Evolutionary conservation across 768 basidiomycete genomes (phyloP), one percentile per base, ranked within the genome.

Genomic region (Lactarius deliciosus): DNA sequence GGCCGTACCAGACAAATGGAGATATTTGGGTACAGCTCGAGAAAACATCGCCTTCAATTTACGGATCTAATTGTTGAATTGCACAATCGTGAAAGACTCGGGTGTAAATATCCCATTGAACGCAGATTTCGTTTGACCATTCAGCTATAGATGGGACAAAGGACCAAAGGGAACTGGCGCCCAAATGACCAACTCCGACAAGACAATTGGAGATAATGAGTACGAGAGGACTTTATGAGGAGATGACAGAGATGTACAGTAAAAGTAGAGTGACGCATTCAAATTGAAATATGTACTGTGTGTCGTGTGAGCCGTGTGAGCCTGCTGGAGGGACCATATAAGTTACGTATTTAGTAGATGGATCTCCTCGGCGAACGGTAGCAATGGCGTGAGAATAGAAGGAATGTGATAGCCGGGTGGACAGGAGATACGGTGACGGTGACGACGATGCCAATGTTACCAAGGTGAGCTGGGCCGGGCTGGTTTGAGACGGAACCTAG

Each of bases 251-350:
- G 30, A 34, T 36, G 22, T n/a, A 11, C 45, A 11, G 45, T 47
- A 47, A 47, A 34, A 34, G 38, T 15, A 56, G 32, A 62, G 60
- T 30, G n/a, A 40, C 43, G 16, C 45, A 62, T 36, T 18, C 2
- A 68, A 73, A 77, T 65, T 34, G 34, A 34, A 34, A 34, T 34
- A 73, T 61, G 8, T 50, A 30, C 7, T 38, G 57, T 28, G 41
- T 20, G 64, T 45, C 41, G 57, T 50, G 55, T 25, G 34, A 64
- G 43, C 5, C 41, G 57, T 50, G 55, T 25, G 34, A 64, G 43
- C 5, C 22, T 50, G 22, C 50, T 22, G 53, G 50, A 34, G 36
- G 53, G 64, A 34, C 41, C 40, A 32, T 45, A 53, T 64, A n/a
- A 22, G 20, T 47, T 50, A 61, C 60, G 55, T 61, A 65, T 43